phyloP scores from a whole-genome alignment of 116 monocot genomes.

The Zostera marina region DNA sequence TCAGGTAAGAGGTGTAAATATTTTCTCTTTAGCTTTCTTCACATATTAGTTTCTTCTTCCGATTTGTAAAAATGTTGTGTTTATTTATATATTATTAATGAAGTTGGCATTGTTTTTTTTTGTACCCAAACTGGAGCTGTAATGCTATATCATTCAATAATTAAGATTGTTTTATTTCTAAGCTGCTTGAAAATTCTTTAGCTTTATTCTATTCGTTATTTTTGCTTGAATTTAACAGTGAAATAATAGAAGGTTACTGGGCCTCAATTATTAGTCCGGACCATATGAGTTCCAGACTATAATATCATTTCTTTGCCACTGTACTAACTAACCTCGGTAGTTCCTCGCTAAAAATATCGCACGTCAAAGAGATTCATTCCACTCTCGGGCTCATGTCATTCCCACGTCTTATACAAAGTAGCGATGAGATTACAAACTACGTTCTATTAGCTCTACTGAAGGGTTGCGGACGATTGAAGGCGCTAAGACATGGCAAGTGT shows the following conservation, averaged over 20 bases:
- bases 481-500: slow-evolving; percentile 1
- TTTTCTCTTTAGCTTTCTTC: slow-evolving; percentile 12
- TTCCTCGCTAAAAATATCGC: neutral
- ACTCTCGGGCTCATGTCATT: neutral
- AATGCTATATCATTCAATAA: too few species aligned
- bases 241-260: too few species aligned
- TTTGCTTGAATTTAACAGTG: too few species aligned
- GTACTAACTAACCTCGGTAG: neutral
- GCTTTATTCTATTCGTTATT: too few species aligned
- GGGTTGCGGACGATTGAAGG: slow-evolving; percentile 5
- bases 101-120: slow-evolving; percentile 1
- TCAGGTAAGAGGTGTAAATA: slow-evolving; percentile 85
- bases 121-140: too few species aligned
- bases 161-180: too few species aligned
- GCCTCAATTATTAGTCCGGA: too few species aligned
- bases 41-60: slow-evolving; percentile 22
- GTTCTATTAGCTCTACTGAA: slow-evolving; percentile 5
- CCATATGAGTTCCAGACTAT: too few species aligned
- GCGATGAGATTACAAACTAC: neutral
- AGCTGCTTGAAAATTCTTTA: too few species aligned
- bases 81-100: slow-evolving; percentile 5
- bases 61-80: slow-evolving; percentile 42
- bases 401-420: neutral
- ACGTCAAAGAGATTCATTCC: neutral
- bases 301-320: too few species aligned